Evolutionary conservation across 2,329 filamentous ascomycete species (phyloP).

Genomic region (Sporothrix inflata): DNA sequence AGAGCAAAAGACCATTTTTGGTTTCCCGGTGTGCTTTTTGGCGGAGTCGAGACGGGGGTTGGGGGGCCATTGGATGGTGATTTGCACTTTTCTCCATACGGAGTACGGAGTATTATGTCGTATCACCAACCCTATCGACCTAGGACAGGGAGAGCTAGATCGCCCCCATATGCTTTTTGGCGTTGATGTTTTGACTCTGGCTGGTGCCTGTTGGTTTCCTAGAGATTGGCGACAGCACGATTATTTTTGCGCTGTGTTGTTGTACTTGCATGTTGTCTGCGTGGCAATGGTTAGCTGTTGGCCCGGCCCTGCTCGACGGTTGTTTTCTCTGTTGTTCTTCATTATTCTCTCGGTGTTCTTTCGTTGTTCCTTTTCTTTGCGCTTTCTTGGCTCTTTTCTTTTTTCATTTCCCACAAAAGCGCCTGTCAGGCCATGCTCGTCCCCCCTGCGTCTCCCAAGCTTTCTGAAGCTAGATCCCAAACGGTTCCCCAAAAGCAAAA

Average conservation of each 20-base stretch:
- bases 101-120: neutral
- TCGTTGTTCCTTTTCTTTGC: neutral
- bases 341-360: neutral
- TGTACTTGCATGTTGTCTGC: neutral
- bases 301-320: neutral
- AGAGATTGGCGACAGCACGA: neutral
- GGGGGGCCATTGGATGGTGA: neutral
- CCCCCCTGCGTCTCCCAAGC: neutral
- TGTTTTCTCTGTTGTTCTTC: neutral
- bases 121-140: neutral
- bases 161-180: neutral
- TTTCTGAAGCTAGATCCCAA: neutral
- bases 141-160: constrained; percentile 1
- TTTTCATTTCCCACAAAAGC: neutral
- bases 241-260: neutral
- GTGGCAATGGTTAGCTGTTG: neutral
- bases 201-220: neutral
- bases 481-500: neutral
- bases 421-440: neutral
- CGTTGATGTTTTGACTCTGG: neutral
- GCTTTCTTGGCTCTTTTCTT: neutral
- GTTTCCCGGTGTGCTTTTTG: neutral
- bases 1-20: neutral
- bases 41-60: neutral
- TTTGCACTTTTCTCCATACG: neutral